Evolutionary conservation across 148 eudicot species (phyloP).

Genomic region (Chenopodium suecicum): DNA sequence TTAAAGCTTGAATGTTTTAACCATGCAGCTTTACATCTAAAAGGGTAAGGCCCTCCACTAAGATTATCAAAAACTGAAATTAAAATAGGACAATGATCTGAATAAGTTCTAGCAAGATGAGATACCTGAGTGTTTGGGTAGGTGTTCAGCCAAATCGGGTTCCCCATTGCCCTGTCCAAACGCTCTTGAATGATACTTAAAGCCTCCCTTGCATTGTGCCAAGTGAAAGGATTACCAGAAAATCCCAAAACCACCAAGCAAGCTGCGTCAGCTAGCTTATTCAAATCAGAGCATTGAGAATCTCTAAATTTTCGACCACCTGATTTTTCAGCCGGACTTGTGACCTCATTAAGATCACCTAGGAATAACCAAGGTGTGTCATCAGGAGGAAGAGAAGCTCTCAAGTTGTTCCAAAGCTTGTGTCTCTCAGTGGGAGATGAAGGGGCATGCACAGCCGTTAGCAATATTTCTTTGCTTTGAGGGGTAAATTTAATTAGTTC

Average conservation of each 20-base stretch:
- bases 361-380: not conserved
- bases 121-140: not conserved
- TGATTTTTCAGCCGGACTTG: not conserved
- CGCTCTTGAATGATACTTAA: no score
- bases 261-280: not conserved
- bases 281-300: not conserved
- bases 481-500: not conserved
- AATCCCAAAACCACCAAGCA: not conserved
- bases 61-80: fast-evolving
- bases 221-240: no score
- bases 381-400: not conserved
- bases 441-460: not conserved
- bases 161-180: no score
- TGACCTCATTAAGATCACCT: not conserved
- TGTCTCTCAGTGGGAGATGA: not conserved
- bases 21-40: not conserved
- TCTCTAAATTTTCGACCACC: not conserved
- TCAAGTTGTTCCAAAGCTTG: not conserved
- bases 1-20: not conserved
- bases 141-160: no score
- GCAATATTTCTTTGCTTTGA: not conserved
- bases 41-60: not conserved
- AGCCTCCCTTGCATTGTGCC: no score
- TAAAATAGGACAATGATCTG: not conserved
- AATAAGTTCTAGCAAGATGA: not conserved